Evolutionary conservation across 495 filamentous ascomycete species (phyloP).

Genomic region (Hypoxylon intermedium): DNA sequence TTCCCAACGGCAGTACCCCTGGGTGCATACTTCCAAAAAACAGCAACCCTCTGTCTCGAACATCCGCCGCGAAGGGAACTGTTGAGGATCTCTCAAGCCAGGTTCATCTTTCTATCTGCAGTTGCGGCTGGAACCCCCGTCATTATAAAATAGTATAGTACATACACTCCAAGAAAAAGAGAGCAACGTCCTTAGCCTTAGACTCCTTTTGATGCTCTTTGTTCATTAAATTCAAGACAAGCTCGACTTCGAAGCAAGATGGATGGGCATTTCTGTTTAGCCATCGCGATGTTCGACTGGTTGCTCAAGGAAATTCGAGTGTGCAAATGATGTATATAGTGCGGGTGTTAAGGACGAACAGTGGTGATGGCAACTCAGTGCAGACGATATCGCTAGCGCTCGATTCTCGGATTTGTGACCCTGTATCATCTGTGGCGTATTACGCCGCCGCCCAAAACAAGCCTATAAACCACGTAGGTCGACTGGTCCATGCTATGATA

Average conservation of each 20-base stretch:
- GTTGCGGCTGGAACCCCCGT: slow-evolving; percentile 15
- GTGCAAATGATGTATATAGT: slow-evolving; percentile 19
- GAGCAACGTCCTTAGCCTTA: slow-evolving; percentile 13
- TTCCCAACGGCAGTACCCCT: slow-evolving; percentile 3
- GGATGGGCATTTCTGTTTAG: slow-evolving; percentile 7
- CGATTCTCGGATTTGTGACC: slow-evolving; percentile 4
- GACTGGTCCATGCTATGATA: slow-evolving; percentile 16
- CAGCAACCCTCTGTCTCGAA: slow-evolving; percentile 6
- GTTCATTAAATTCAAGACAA: slow-evolving; percentile 5
- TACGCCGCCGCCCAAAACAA: slow-evolving; percentile 23
- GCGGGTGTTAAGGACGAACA: neutral
- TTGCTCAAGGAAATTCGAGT: neutral
- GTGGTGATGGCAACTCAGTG: neutral
- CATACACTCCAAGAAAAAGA: slow-evolving; percentile 36
- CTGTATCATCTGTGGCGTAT: slow-evolving; percentile 7
- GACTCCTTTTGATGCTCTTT: slow-evolving; percentile 7
- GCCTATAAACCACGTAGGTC: slow-evolving; percentile 19
- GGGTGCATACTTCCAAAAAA: slow-evolving; percentile 16
- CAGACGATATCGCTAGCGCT: slow-evolving; percentile 2
- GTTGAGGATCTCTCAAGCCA: slow-evolving; percentile 9
- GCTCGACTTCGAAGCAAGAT: slow-evolving; percentile 9
- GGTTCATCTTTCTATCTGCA: slow-evolving; percentile 15
- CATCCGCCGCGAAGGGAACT: slow-evolving; percentile 8
- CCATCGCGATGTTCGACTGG: neutral
- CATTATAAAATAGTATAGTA: slow-evolving; percentile 43